Evolutionary conservation across 2,329 filamentous ascomycete genomes (phyloP).

Genomic region (Fusarium sp.): DNA sequence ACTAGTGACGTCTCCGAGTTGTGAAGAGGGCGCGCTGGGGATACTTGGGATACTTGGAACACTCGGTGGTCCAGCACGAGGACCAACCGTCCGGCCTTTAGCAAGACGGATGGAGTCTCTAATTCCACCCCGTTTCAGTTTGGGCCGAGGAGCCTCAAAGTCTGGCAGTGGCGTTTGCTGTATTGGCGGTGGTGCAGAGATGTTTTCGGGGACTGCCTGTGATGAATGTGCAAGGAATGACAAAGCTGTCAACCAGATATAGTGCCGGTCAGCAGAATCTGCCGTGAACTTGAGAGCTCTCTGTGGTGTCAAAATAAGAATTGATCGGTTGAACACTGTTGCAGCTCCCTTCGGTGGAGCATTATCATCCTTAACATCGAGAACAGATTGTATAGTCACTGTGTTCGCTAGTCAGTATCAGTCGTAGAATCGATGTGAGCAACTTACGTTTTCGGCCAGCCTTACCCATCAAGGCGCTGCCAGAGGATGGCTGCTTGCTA

Average conservation of each 20-base stretch:
- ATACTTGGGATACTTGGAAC: constrained; percentile 61
- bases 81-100: constrained; percentile 69
- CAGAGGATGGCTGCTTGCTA: constrained; percentile 92
- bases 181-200: constrained; percentile 61
- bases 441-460: constrained; percentile 90
- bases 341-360: constrained; percentile 76
- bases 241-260: constrained; percentile 92
- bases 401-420: constrained; percentile 46
- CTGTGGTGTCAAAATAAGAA: constrained; percentile 92
- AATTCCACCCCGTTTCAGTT: constrained; percentile 67
- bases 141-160: constrained; percentile 59
- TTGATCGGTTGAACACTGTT: constrained; percentile 86
- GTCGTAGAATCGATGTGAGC: constrained; percentile 9
- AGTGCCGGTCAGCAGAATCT: constrained; percentile 83
- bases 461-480: constrained; percentile 90
- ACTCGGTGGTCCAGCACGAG: constrained; percentile 60
- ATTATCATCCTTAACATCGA: constrained; percentile 96
- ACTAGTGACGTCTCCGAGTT: constrained; percentile 49
- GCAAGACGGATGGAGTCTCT: constrained; percentile 91
- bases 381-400: constrained; percentile 95
- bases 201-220: constrained; percentile 80
- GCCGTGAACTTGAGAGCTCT: constrained; percentile 96
- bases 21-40: constrained; percentile 50
- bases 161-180: constrained; percentile 57
- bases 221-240: constrained; percentile 94